Evolutionary conservation across 139 green algal species (phyloP), one percentile per base, ranked within the genome.

Genomic region (Chlorella sorokiniana): DNA sequence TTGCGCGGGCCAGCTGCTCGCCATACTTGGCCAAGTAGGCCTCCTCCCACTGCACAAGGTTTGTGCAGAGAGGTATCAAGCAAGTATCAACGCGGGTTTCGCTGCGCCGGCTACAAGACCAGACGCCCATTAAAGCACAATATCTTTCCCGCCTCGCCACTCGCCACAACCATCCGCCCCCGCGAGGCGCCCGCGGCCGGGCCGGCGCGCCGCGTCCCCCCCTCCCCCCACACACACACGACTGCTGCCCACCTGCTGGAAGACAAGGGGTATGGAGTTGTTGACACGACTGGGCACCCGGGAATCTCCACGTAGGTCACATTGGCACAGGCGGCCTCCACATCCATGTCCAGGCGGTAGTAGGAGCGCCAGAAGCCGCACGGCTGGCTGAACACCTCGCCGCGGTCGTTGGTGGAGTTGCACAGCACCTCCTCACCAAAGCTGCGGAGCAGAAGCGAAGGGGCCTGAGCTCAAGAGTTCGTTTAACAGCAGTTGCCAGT

Each of bases 361-460:
- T 87, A 92, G 16, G 86, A 88, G 41, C 77, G 31, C 88, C 87
- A 92, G 67, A 56, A 61, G 38, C 88, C 88, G 81, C 87, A 81
- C 40, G 75, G 56, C 40, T 61, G 71, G 59, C 59, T 37, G 59
- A 62, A 71, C 40, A n/a, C 31, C 40, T 31, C 59, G 18, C 56
- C 79, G 73, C 84, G 79, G 63, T 83, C 73, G n/a, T 83, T 76
- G 69, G 71, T 76, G 62, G 25, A 64, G 63, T 83, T 83, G 65
- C 71, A 86, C 41, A 79, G 51, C 14, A 85, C 40, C 23, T 71
- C 42, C 56, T 83, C 45, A 31, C 63, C n/a, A 45, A 40, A 40
- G 31, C n/a, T 42, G 63, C 63, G 31, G 69, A 16, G 65, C 37
- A 52, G 65, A 37, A 6, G 63, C 33, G 63, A 27, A 51, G 38